Evolutionary conservation across 768 basidiomycete species (phyloP).

Genomic region (Trametes meyenii): DNA sequence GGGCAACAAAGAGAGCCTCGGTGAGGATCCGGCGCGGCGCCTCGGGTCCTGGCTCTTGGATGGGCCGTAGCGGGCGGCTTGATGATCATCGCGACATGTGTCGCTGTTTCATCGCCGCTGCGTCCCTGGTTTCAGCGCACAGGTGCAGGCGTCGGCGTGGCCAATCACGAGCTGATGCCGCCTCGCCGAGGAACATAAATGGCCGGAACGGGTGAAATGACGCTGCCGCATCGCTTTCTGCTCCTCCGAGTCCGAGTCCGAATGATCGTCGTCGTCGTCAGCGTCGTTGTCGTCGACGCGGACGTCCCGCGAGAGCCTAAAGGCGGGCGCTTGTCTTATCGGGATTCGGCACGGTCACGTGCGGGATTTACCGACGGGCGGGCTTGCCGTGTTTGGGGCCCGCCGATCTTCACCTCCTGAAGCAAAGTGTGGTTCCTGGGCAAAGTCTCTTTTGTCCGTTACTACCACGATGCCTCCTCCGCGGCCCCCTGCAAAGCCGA

Average conservation of each 20-base stretch:
- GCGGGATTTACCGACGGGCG: no score
- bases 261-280: not conserved
- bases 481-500: slow-evolving; percentile 11
- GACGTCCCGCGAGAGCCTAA: no score
- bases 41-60: not conserved
- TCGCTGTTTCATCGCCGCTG: slow-evolving; percentile 2
- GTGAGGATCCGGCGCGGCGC: not conserved
- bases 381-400: not conserved
- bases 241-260: not conserved
- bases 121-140: not conserved
- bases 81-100: slow-evolving; percentile 9
- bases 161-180: slow-evolving; percentile 2
- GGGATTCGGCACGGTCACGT: no score
- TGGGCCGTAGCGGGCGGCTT: not conserved
- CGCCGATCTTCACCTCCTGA: no score
- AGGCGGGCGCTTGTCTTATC: no score
- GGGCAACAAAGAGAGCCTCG: slow-evolving; percentile 6
- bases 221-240: not conserved
- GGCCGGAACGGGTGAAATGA: not conserved
- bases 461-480: slow-evolving; percentile 26
- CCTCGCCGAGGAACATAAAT: not conserved
- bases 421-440: not conserved
- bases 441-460: not conserved
- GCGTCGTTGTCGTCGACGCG: not conserved
- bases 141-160: not conserved